Evolutionary conservation across 805 yeast genomes (phyloP).

Genomic region (Millerozyma acaciae): DNA sequence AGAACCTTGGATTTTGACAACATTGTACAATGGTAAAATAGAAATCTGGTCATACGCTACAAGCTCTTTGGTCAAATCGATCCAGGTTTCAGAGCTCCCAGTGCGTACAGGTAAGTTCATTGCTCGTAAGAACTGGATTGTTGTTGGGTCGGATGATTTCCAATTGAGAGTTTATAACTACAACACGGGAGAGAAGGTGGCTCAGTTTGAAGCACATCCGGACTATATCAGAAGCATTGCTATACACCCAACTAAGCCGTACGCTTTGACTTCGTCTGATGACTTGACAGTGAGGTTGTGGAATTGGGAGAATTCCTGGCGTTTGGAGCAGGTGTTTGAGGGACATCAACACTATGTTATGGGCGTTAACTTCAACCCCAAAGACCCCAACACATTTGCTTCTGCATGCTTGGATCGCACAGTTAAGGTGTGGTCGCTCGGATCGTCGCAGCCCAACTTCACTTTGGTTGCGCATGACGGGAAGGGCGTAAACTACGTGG

Average conservation of each 20-base stretch:
- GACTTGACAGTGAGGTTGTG: slow-evolving; percentile 89
- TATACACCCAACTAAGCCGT: slow-evolving; percentile 91
- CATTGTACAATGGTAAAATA: slow-evolving; percentile 84
- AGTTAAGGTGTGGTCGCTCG: slow-evolving; percentile 94
- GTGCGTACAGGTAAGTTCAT: slow-evolving; percentile 93
- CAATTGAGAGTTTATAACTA: slow-evolving; percentile 90
- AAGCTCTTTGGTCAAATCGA: slow-evolving; percentile 72
- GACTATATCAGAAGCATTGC: slow-evolving; percentile 93
- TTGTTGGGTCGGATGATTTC: slow-evolving; percentile 95
- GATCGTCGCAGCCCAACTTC: slow-evolving; percentile 83
- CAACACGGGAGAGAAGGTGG: slow-evolving; percentile 90
- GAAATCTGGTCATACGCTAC: slow-evolving; percentile 96
- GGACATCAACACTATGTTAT: slow-evolving; percentile 96
- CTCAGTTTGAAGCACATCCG: slow-evolving; percentile 97
- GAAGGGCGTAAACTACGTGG: slow-evolving; percentile 93
- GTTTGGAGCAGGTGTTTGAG: slow-evolving; percentile 81
- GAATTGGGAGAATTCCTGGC: slow-evolving; percentile 98
- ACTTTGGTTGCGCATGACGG: slow-evolving; percentile 87
- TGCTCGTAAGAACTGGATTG: slow-evolving; percentile 95
- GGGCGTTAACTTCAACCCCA: slow-evolving; percentile 94
- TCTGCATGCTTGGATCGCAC: slow-evolving; percentile 95
- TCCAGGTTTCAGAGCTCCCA: slow-evolving; percentile 94
- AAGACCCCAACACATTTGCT: slow-evolving; percentile 96
- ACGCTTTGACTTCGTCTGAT: slow-evolving; percentile 83
- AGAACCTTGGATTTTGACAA: slow-evolving; percentile 94